These are phyloP conservation scores for Podospora pseudoanserina DNA, from an alignment of 495 filamentous ascomycete genomes.

Conservation along the genomic window DNA sequence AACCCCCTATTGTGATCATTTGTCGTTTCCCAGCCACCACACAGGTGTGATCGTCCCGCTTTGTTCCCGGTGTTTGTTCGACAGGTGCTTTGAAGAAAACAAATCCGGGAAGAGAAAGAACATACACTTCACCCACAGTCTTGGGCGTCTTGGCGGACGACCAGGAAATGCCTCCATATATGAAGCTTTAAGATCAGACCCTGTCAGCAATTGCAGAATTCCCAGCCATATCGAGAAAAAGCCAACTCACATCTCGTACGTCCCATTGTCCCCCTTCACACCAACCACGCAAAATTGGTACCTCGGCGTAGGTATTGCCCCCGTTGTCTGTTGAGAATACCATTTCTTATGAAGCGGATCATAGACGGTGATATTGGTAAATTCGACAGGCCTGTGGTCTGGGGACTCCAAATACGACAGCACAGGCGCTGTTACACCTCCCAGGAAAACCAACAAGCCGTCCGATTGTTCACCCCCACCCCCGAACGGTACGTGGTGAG, in stretches of 20 bases:
- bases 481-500: conserved; percentile 33
- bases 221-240: too few relatives aligned
- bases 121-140: conserved; percentile 30
- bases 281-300: conserved; percentile 36
- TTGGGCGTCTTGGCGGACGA: conserved; percentile 4
- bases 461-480: conserved; percentile 19
- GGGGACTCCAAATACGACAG: not conserved
- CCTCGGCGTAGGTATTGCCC: conserved; percentile 22
- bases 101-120: conserved; percentile 46
- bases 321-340: conserved; percentile 34
- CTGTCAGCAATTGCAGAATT: too few relatives aligned
- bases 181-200: conserved; percentile 22
- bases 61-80: conserved; percentile 3
- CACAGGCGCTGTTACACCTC: conserved; percentile 9
- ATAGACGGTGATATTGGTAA: conserved; percentile 27
- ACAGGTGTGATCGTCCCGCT: conserved; percentile 34
- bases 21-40: conserved; percentile 34
- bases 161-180: conserved; percentile 32
- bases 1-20: conserved; percentile 38
- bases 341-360: conserved; percentile 34
- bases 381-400: conserved; percentile 15
- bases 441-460: conserved; percentile 35
- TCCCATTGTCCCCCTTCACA: conserved; percentile 32
- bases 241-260: conserved; percentile 18
- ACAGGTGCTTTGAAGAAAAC: conserved; percentile 36